These are phyloP conservation scores for Neofusicoccum sp. DNA, from an alignment of 2,329 filamentous ascomycete genomes.

Conservation along the genomic window DNA sequence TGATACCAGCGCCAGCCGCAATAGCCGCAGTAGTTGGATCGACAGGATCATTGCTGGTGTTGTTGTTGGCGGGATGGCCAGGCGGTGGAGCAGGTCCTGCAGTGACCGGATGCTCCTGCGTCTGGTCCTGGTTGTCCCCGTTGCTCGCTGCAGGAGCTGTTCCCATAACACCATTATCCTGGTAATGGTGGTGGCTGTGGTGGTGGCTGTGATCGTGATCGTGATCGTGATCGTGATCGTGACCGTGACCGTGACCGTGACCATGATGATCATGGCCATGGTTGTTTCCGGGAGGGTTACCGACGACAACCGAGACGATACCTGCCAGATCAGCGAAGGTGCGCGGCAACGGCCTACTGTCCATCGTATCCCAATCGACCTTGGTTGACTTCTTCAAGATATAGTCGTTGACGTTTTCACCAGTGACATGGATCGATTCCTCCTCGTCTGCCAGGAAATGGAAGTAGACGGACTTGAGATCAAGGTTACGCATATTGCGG, in stretches of 20 bases:
- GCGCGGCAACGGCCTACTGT: background rate
- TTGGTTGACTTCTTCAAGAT: background rate
- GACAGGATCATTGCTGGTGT: background rate
- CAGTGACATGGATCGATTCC: slow-evolving; percentile 3
- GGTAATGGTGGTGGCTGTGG: background rate
- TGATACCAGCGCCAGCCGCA: too few species aligned
- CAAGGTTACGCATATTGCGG: slow-evolving; percentile 1
- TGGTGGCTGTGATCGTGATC: background rate
- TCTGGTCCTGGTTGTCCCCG: background rate
- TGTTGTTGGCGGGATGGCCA: background rate
- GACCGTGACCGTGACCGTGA: background rate
- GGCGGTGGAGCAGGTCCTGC: background rate
- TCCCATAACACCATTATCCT: background rate
- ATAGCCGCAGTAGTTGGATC: background rate
- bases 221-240: background rate
- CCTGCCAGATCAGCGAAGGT: slow-evolving; percentile 4
- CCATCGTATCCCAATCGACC: slow-evolving; percentile 12
- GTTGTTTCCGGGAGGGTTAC: background rate
- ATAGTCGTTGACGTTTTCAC: slow-evolving; percentile 8
- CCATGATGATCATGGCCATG: background rate
- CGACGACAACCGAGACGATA: background rate
- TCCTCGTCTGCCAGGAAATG: slow-evolving; percentile 3
- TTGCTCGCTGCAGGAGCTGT: background rate
- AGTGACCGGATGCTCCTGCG: background rate
- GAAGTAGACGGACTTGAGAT: slow-evolving; percentile 2